Conservation (phyloP, 2,329 filamentous ascomycete species). For the Penicillium sumatraense region DNA sequence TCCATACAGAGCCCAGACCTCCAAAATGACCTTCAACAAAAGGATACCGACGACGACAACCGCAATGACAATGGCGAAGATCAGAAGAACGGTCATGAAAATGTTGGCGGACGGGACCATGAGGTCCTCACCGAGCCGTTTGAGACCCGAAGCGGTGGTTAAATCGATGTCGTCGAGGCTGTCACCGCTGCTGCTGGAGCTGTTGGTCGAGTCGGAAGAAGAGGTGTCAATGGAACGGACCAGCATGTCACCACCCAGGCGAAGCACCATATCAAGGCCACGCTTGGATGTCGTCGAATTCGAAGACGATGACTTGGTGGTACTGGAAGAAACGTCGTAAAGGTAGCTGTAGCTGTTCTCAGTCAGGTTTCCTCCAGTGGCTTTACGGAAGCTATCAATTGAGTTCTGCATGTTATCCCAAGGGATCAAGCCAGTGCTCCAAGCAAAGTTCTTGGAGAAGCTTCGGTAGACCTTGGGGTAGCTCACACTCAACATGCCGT, state of each 20-base stretch:
- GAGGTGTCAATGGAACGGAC: constrained; percentile 54
- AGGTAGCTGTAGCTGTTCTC: constrained; percentile 76
- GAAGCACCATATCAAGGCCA: constrained; percentile 51
- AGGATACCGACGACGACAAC: constrained; percentile 84
- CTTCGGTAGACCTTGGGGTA: constrained; percentile 87
- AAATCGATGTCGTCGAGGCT: constrained; percentile 30
- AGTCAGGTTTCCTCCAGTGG: constrained; percentile 86
- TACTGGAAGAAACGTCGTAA: constrained; percentile 73
- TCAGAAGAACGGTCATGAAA: constrained; percentile 91
- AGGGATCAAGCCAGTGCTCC: constrained; percentile 81
- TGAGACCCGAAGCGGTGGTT: constrained; percentile 72
- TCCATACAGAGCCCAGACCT: constrained; percentile 87
- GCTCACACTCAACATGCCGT: constrained; percentile 91
- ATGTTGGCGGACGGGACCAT: constrained; percentile 86
- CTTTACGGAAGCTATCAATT: constrained; percentile 81
- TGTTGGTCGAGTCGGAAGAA: constrained; percentile 45
- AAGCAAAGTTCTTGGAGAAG: constrained; percentile 91
- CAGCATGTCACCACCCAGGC: constrained; percentile 51
- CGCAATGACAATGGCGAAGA: constrained; percentile 86
- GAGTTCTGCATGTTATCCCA: constrained; percentile 79
- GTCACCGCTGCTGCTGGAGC: constrained; percentile 23
- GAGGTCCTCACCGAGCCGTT: constrained; percentile 81
- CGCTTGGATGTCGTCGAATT: constrained; percentile 61
- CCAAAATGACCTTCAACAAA: constrained; percentile 87
- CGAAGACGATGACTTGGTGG: constrained; percentile 59